Base-by-base conservation (phyloP, 768 basidiomycete genomes). In the Crassisporium funariophilum region DNA sequence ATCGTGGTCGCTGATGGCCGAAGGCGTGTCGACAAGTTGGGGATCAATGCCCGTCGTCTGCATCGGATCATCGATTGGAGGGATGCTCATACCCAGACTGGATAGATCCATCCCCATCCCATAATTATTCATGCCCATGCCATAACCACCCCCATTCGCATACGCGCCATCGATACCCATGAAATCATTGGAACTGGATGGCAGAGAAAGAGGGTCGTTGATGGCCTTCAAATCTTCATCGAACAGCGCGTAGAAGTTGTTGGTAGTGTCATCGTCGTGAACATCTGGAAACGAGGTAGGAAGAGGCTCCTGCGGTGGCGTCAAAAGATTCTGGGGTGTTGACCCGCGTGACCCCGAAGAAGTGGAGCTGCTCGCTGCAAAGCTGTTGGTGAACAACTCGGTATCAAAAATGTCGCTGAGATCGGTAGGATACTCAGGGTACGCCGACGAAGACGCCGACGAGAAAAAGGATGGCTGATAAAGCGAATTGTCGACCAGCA, bases 361-460 rank as follows among this genome's bases (percentile, higher is more conserved):
- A 13, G 73, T 47, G 31, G 64, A 53, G 31, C 40, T 53, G 34
- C 56, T 47, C 6, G 56, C 52, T 41, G 62, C 52, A 35, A 63
- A 52, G 44, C 57, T 64, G 53, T 62, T 62, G 21, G 60, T 61
- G 45, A 80, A 75, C 46, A 82, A 73, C 50, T 88, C 86, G 40
- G 83, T 72, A 62, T 87, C 79, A 67, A 88, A 79, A 54, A 84
- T 77, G 58, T 87, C 83, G 61, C 74, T 77, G 56, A 85, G 68
- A 55, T 79, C 73, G 29, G 71, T 48, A 7, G 58, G 31, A 41
- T 54, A 58, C 22, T 59, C 59, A 20, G 46, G 52, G 47, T 43
- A 57, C 23, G 55, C 46, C n/a, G 50, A 37, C 1, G 47, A 45
- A 33, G 44, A 46, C 27, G 42, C 46, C 19, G 54, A 31, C 7